Conservation (phyloP, 2,329 filamentous ascomycete genomes). For the Fusarium sp. region DNA sequence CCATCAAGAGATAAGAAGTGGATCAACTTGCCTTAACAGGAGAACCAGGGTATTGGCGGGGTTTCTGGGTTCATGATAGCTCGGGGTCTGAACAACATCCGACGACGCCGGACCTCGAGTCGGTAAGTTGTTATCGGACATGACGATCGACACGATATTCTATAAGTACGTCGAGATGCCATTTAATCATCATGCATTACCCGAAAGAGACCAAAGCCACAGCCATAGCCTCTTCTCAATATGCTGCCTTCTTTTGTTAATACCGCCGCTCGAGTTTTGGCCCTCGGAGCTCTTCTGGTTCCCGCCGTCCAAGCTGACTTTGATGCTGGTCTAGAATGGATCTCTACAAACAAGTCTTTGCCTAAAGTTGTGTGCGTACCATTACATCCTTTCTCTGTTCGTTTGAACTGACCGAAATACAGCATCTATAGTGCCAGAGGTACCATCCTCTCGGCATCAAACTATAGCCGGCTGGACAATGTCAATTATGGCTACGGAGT, state of each 20-base stretch:
- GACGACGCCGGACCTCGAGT: background rate
- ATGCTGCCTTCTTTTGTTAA: background rate
- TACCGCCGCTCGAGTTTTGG: background rate
- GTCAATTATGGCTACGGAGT: conserved; percentile 46
- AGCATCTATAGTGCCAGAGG: conserved; percentile 41
- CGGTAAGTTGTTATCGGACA: background rate
- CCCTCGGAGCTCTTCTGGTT: conserved; percentile 1
- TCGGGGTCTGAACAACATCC: background rate
- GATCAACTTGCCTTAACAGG: background rate
- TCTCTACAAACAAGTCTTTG: conserved; percentile 40
- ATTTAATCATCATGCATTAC: background rate
- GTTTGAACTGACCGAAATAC: background rate
- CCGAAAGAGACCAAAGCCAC: background rate
- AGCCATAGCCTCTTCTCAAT: background rate
- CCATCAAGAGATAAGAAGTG: background rate
- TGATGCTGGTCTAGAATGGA: conserved; percentile 37
- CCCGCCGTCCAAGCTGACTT: conserved; percentile 7
- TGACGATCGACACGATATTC: background rate
- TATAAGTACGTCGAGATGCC: background rate
- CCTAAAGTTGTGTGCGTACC: conserved; percentile 44
- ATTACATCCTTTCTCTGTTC: no score
- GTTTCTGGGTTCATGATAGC: background rate
- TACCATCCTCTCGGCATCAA: conserved; percentile 51
- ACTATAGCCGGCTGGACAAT: conserved; percentile 50
- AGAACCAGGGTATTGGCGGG: background rate